Conservation (phyloP, 192 early-diverging fungal species). For the Coemansia sp. region DNA sequence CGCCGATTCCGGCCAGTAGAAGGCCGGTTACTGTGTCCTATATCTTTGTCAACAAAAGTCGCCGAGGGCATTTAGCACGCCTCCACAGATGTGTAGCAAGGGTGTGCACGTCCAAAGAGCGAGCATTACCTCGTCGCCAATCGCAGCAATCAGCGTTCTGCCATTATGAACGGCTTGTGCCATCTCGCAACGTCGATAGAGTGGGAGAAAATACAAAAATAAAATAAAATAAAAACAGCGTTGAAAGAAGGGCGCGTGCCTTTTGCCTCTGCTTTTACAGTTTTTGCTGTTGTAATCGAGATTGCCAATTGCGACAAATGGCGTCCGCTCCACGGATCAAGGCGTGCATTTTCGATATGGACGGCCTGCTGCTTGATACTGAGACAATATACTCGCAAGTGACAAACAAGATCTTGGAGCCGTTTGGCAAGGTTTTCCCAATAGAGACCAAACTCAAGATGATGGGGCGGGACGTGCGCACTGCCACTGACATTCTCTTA, state of each 20-base stretch:
- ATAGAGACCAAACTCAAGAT: slow-evolving; percentile 69
- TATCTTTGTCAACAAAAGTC: neutral
- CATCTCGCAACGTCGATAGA: slow-evolving; percentile 10
- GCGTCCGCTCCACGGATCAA: slow-evolving; percentile 45
- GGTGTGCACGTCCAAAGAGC: neutral
- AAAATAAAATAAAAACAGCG: no score
- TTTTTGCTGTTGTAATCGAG: no score
- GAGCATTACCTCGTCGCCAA: slow-evolving; percentile 47
- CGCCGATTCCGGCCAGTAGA: slow-evolving; percentile 94
- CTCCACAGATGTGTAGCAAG: neutral
- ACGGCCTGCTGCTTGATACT: slow-evolving; percentile 79
- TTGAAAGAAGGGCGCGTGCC: no score
- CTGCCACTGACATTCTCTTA: slow-evolving; percentile 63
- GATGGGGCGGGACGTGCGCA: slow-evolving; percentile 62
- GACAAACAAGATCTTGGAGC: slow-evolving; percentile 74
- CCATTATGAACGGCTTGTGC: slow-evolving; percentile 28
- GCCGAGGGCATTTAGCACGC: neutral
- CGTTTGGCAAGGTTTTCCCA: slow-evolving; percentile 65
- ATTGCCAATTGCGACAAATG: neutral
- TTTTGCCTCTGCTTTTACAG: no score
- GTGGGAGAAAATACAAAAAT: no score
- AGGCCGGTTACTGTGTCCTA: slow-evolving; percentile 94
- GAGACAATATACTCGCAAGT: slow-evolving; percentile 88
- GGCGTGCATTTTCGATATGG: slow-evolving; percentile 80
- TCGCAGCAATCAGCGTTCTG: slow-evolving; percentile 50